These are phyloP conservation scores for Silene uniflora DNA, from an alignment of 148 eudicot species.

Conservation along the genomic window DNA sequence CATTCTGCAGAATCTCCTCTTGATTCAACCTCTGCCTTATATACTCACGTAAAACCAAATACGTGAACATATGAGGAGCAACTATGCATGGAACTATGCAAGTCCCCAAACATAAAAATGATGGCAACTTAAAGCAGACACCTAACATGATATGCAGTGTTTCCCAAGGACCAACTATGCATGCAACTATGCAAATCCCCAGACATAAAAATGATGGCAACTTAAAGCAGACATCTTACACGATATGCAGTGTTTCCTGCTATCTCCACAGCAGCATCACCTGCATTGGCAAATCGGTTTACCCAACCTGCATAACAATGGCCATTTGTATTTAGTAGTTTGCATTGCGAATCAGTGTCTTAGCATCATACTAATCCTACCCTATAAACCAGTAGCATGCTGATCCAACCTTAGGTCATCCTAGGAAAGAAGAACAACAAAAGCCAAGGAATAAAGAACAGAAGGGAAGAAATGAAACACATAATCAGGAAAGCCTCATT, in stretches of 20 bases:
- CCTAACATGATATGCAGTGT: constrained; percentile 77
- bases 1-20: background rate
- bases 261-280: constrained; percentile 91
- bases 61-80: background rate
- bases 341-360: background rate
- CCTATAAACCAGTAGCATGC: too few relatives aligned
- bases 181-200: background rate
- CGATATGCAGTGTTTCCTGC: constrained; percentile 80
- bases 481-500: too few relatives aligned
- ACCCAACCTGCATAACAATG: constrained; percentile 73
- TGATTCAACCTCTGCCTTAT: background rate
- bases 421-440: too few relatives aligned
- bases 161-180: constrained; percentile 31
- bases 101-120: background rate
- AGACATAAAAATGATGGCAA: background rate
- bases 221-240: constrained; percentile 41
- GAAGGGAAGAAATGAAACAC: too few relatives aligned
- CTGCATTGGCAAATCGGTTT: constrained; percentile 92
- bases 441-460: too few relatives aligned
- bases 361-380: too few relatives aligned
- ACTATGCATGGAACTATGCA: background rate
- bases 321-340: background rate
- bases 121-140: background rate
- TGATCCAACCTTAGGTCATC: too few relatives aligned
- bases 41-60: background rate